Base-by-base conservation (phyloP, 108 stramenopile genomes). In the Skeletonema tropicum region DNA sequence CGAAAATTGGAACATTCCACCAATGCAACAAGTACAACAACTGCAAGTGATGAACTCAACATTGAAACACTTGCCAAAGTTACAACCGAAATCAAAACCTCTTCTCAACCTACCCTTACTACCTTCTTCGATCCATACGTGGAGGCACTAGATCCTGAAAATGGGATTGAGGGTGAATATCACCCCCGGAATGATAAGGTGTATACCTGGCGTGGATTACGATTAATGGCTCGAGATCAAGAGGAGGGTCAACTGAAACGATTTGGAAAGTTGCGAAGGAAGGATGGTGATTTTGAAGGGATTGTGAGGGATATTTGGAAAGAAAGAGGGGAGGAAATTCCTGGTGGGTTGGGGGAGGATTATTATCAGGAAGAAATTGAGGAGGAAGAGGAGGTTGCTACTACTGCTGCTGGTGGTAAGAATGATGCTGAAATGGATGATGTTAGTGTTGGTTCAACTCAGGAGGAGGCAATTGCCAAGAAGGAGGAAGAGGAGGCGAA, bases 161-260 rank as follows among this genome's bases (percentile, higher is more conserved):
- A 86, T 49, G 92, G 92, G 2, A 90, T 95, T 19, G 94, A 95
- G 68, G 92, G 77, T 10, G 92, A 91, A 57, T 95, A 93, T 68
- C 90, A 92, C 65, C 94, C 94, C 11, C 85, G 81, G 33, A 91
- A 89, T 70, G 83, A 93, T 57, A 77, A 81, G n/a, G 60, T 90
- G 0, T 92, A 88, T 72, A 76, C 80, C 19, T 95, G 94, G 94
- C 76, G 89, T 48, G 94, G 88, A 17, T 69, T 91, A 70, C 81
- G 94, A 46, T 61, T 95, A 38, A 72, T 89, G 62, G 80, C 90
- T 29, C 73, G 82, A 35, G 72, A 84, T 45, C 88, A 92, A 35
- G 52, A 5, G 0, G 52, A 23, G 23, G 77, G 77, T 7, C 77
- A 79, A 33, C 36, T 79, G 32, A 32, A 49, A 29, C 57, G 69